A percentile compares a stretch with the other conserved stretches of the same genome.
phyloP scores from a whole-genome alignment of 2,329 filamentous ascomycete species.

The Venturia effusa region DNA sequence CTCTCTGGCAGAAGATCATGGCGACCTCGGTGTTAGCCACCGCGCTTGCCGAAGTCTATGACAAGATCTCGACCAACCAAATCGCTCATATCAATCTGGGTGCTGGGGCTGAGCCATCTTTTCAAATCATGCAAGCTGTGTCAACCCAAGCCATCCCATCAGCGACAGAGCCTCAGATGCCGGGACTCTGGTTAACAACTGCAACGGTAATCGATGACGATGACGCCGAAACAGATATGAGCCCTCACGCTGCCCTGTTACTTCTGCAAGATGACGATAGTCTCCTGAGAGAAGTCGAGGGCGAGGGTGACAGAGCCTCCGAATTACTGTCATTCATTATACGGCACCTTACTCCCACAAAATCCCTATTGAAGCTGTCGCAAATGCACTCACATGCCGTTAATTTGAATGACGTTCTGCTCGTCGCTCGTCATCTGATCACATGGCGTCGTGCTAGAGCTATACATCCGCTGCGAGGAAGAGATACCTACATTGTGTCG shows the following conservation, averaged over 20 bases:
- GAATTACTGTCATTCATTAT: slow-evolving; percentile 66
- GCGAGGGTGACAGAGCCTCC: slow-evolving; percentile 65
- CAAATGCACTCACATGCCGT: slow-evolving; percentile 52
- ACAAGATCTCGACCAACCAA: slow-evolving; percentile 69
- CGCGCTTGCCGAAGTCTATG: slow-evolving; percentile 72
- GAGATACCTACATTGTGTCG: slow-evolving; percentile 84
- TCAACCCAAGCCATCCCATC: slow-evolving; percentile 65
- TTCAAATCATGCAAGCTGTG: slow-evolving; percentile 50
- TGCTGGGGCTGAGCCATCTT: slow-evolving; percentile 46
- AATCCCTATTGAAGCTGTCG: slow-evolving; percentile 61
- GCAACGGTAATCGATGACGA: slow-evolving; percentile 68
- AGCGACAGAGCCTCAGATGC: slow-evolving; percentile 56
- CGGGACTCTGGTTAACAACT: slow-evolving; percentile 77
- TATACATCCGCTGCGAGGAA: slow-evolving; percentile 78
- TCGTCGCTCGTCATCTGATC: slow-evolving; percentile 84
- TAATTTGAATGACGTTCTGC: slow-evolving; percentile 68
- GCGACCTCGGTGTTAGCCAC: slow-evolving; percentile 67
- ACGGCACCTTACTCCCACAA: slow-evolving; percentile 47
- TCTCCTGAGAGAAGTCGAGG: slow-evolving; percentile 57
- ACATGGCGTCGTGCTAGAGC: slow-evolving; percentile 91
- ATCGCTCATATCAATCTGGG: slow-evolving; percentile 77
- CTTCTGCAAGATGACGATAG: slow-evolving; percentile 75
- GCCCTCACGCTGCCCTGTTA: slow-evolving; percentile 78
- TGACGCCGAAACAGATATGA: slow-evolving; percentile 51
- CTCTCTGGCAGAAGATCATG: slow-evolving; percentile 60